Base-by-base conservation (phyloP, 345 rosid species). In the Cardamine resedifolia region DNA sequence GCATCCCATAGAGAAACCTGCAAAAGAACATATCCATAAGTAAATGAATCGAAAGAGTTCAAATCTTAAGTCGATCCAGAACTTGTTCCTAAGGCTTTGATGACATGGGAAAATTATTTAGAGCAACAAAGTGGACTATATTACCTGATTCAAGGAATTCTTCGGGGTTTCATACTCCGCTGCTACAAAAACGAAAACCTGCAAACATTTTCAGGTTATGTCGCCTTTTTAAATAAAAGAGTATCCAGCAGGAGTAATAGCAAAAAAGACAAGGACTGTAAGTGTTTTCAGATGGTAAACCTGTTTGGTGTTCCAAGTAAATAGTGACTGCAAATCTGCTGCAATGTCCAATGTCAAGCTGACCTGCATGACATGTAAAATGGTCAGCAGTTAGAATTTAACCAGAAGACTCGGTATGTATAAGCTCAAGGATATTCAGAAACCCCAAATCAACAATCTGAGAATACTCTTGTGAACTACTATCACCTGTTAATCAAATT, bases 281-380 rank as follows among this genome's bases (percentile, higher is more conserved):
- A 14, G 31, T 45, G 34, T 62, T 61, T 27, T 28, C 48, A 70
- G 24, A 64, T 21, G 47, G 11, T 64, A 50, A 64, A 96, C 99
- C 97, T 92, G 98, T 73, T 96, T 92, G 3, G 99, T 92, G 85
- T 96, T 96, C 99, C 99, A 92, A 45, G 97, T 90, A 77, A 90
- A 96, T 34, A 92, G 66, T 30, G 99, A 86, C 75, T 88, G 92
- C 52, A 96, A 77, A 64, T 96, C 94, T 12, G 96, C 97, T 24
- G 92, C 47, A 78, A 96, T 85, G 74, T 96, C 94, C 86, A 96
- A 56, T 11, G 88, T 87, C 78, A 96, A 67, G 86, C 96, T 90
- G 72, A 96, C 96, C 99, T 95, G 64, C 73, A 86, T 53, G 56
- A 51, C 62, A 70, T 31, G 65, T 45, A 51, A 77, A 63, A 77